Base-by-base conservation (phyloP, 495 filamentous ascomycete species). In the Aspergillus heteromorphus region DNA sequence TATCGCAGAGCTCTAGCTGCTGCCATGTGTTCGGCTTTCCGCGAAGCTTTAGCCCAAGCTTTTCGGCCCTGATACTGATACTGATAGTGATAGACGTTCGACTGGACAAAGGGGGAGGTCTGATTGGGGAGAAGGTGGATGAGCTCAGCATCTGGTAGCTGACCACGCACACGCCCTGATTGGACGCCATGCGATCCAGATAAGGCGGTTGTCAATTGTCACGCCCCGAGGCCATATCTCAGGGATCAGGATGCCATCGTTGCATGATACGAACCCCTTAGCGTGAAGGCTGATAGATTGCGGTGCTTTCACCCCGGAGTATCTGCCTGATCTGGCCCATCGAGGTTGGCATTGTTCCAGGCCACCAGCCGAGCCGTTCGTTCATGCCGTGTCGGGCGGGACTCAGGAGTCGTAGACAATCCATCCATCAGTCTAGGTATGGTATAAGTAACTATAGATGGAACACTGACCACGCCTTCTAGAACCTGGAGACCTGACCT, bases 201-300 rank as follows among this genome's bases (percentile, higher is more conserved):
- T 47, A 47, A 47, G 43, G 27, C 42, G 10, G 23, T 27, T 27
- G 40, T 11, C 17, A 10, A 43, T 11, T 18, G 40, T 18, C 18
- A 43, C 17, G 13, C 20, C 43, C 9, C 42, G 14, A 6, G 19
- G 13, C 23, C 43, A 47, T 25, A 29, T 47, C 6, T 29, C 43
- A 9, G 23, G 13, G 23, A 27, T 7, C 23, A 27, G 23, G 43
- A 27, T 23, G 17, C 43, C 13, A 13, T 27, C 13, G 19, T 47
- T 47, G 43, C 43, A 23, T 47, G 21, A 47, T 47, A 47, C 43
- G 21, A 47, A 21, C 27, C 34, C 21, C 10, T 45, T 47, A 47
- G 43, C 43, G 43, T 23, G 17, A 27, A 23, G 19, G 21, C 16
- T 47, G n/a, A 29, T 47, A 47, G 43, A 47, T 47, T 47, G 43